Percentiles rank a stretch among this genome's conserved stretches.
Evolutionary conservation across 2,329 filamentous ascomycete species (phyloP).

Genomic region (Epichloe glyceriae): DNA sequence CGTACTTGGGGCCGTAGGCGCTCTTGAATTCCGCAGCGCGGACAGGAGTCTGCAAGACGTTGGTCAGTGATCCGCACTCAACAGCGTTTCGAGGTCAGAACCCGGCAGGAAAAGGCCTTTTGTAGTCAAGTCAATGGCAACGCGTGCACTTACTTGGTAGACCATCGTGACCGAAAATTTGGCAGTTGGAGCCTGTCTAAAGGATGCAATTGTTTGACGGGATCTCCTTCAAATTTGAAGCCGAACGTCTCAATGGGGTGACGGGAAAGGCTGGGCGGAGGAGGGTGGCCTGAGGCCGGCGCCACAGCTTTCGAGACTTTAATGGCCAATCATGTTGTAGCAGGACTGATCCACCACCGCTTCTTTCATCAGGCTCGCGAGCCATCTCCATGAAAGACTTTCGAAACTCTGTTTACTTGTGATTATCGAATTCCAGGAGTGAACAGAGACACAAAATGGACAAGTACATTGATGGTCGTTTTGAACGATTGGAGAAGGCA

Average conservation of each 20-base stretch:
- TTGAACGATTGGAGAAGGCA: constrained; percentile 53
- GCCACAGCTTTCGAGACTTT: constrained; percentile 3
- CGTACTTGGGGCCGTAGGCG: constrained; percentile 53
- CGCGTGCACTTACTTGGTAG: constrained; percentile 22
- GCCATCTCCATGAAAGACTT: neutral
- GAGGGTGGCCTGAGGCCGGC: constrained; percentile 18
- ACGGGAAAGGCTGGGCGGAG: constrained; percentile 20
- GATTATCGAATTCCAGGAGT: neutral
- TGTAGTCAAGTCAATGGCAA: neutral
- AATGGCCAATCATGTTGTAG: constrained; percentile 7
- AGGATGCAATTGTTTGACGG: constrained; percentile 24
- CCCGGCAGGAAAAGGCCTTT: neutral
- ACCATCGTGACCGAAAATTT: constrained; percentile 25
- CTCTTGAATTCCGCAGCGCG: constrained; percentile 42
- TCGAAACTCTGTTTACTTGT: neutral
- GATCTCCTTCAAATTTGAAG: constrained; percentile 8
- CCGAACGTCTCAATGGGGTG: constrained; percentile 16
- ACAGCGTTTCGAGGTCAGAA: neutral
- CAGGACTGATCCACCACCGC: constrained; percentile 9
- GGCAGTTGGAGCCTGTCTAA: constrained; percentile 17
- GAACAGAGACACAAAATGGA: constrained; percentile 37
- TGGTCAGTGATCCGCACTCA: constrained; percentile 17
- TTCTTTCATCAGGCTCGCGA: neutral
- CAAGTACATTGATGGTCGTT: constrained; percentile 45
- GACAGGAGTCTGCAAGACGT: constrained; percentile 29